Conservation (phyloP, 306 rosid genomes). For the Alnus rubra region DNA sequence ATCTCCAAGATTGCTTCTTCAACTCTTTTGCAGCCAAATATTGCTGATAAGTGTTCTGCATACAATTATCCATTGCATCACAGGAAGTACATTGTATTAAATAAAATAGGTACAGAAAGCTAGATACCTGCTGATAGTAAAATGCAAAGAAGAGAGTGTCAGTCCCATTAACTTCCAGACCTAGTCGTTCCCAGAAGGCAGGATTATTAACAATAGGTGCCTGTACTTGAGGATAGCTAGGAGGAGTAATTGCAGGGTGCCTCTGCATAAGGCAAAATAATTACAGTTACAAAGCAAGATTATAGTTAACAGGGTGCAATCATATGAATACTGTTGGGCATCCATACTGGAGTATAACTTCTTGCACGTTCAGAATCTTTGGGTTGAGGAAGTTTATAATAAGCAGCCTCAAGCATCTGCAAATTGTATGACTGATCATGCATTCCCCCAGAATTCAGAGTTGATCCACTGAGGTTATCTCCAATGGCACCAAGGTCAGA, state of each 20-base stretch:
- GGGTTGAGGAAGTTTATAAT: slow-evolving; percentile 74
- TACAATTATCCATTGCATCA: slow-evolving; percentile 16
- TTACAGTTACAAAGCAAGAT: slow-evolving; percentile 3
- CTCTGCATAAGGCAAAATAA: slow-evolving; percentile 49
- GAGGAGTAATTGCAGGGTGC: slow-evolving; percentile 78
- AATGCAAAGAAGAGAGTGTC: slow-evolving; percentile 92
- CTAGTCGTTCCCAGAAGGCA: slow-evolving; percentile 90
- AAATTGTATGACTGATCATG: slow-evolving; percentile 74
- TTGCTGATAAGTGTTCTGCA: slow-evolving; percentile 92
- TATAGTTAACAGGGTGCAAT: slow-evolving; percentile 1
- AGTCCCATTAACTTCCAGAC: slow-evolving; percentile 63
- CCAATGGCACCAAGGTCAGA: slow-evolving; percentile 91
- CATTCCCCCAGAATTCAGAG: slow-evolving; percentile 58
- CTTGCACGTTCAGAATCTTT: slow-evolving; percentile 95
- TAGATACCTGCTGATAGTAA: slow-evolving; percentile 87
- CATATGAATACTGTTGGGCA: slow-evolving; percentile 18
- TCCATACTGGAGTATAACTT: slow-evolving; percentile 74
- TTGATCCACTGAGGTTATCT: slow-evolving; percentile 60
- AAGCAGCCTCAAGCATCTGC: slow-evolving; percentile 92
- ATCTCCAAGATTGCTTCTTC: slow-evolving; percentile 99
- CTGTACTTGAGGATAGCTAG: slow-evolving; percentile 90
- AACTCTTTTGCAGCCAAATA: slow-evolving; percentile 98
- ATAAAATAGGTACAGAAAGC: slow-evolving; percentile 9
- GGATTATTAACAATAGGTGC: slow-evolving; percentile 93
- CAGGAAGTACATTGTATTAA: background rate